Evolutionary conservation across 768 basidiomycete genomes (phyloP).

Genomic region (Hericium rajendrae): DNA sequence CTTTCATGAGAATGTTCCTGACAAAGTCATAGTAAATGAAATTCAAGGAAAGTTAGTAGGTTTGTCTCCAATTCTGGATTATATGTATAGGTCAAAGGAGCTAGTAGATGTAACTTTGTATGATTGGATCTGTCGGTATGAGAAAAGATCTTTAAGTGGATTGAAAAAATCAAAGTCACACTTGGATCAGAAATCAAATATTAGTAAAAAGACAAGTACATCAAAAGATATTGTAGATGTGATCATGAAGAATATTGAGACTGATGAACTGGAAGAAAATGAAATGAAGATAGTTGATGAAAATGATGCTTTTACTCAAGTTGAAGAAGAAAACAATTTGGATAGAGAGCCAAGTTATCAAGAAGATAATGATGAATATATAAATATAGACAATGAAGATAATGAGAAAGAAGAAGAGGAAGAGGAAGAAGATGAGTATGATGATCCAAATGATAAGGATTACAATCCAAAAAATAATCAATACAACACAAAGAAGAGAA

Average conservation of each 20-base stretch:
- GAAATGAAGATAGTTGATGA: not conserved
- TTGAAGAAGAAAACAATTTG: no score
- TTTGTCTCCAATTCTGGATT: slow-evolving; percentile 23
- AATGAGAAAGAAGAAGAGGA: not conserved
- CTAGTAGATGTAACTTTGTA: slow-evolving; percentile 18
- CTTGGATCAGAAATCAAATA: no score
- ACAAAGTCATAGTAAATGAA: slow-evolving; percentile 9
- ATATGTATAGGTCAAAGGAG: slow-evolving; percentile 19
- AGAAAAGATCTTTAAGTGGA: not conserved
- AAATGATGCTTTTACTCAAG: no score
- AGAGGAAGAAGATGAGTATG: no score
- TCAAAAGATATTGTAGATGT: no score
- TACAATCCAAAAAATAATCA: not conserved
- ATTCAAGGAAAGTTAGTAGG: slow-evolving; percentile 11
- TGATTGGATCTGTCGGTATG: slow-evolving; percentile 15
- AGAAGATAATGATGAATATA: not conserved
- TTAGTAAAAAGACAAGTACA: no score
- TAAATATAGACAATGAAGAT: not conserved
- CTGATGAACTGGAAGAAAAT: no score
- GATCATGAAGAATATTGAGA: no score
- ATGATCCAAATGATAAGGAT: not conserved
- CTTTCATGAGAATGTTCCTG: not conserved
- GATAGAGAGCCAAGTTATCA: no score
- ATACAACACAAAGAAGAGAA: not conserved
- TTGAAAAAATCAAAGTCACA: not conserved